These are phyloP conservation scores for Sicyos baderoa DNA, from an alignment of 306 rosid species.

Conservation along the genomic window DNA sequence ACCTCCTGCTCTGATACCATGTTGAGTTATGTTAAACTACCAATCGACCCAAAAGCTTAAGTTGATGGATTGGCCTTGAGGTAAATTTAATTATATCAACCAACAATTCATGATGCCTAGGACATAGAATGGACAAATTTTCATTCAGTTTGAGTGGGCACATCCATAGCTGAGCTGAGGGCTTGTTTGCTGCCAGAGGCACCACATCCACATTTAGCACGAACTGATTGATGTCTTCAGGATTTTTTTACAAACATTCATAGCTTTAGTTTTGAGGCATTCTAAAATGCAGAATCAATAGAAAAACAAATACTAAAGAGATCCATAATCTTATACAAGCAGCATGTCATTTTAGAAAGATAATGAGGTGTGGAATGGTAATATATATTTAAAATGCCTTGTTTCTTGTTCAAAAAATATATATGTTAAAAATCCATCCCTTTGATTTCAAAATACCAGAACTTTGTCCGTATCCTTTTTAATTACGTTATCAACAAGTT, in stretches of 20 bases:
- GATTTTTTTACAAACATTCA: slow-evolving; percentile 7
- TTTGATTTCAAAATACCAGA: no score
- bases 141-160: not conserved
- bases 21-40: no score
- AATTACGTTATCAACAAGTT: not conserved
- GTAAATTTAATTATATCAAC: no score
- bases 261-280: not conserved
- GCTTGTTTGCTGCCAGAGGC: not conserved
- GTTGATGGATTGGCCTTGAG: no score
- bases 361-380: not conserved
- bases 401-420: not conserved
- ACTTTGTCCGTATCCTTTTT: no score
- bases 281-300: not conserved
- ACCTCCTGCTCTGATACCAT: no score
- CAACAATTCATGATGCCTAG: no score
- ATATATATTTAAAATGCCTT: not conserved
- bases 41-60: no score
- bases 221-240: not conserved
- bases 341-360: not conserved
- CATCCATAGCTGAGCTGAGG: not conserved
- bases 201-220: not conserved
- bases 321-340: not conserved
- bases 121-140: not conserved
- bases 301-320: not conserved
- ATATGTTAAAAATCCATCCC: not conserved